Evolutionary conservation across 352 stramenopile genomes (phyloP).

Genomic region (Globisporangium solare): DNA sequence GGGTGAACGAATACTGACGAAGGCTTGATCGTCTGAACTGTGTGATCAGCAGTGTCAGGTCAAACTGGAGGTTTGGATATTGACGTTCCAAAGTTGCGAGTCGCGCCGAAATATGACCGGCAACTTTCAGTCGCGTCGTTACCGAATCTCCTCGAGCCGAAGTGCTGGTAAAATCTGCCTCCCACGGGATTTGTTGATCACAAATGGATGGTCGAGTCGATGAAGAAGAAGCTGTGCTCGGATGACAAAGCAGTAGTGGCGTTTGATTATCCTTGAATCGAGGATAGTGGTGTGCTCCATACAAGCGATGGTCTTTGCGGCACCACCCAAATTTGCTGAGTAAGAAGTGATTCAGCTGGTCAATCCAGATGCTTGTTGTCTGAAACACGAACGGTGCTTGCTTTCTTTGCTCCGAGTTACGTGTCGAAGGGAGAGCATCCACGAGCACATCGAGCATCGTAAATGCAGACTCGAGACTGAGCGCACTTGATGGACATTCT

Average conservation of each 20-base stretch:
- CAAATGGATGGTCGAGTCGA: conserved; percentile 7
- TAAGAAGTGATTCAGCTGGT: conserved; percentile 24
- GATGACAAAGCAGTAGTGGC: no score
- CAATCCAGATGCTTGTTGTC: conserved; percentile 21
- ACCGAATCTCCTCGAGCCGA: conserved; percentile 12
- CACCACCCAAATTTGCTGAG: conserved; percentile 13
- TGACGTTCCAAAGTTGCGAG: conserved; percentile 17
- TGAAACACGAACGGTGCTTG: conserved; percentile 9
- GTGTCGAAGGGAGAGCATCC: not conserved
- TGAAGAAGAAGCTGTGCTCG: not conserved
- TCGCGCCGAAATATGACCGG: conserved; percentile 22
- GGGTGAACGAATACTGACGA: not conserved
- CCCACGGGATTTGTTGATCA: conserved; percentile 16
- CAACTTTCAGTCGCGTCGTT: conserved; percentile 8
- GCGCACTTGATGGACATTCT: conserved; percentile 2
- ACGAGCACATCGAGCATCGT: conserved; percentile 34
- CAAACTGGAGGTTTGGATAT: conserved; percentile 24
- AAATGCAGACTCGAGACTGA: conserved; percentile 24
- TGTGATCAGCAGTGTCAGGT: conserved; percentile 21
- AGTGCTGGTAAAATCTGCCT: conserved; percentile 5
- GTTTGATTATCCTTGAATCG: not conserved
- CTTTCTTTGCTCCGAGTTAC: not conserved
- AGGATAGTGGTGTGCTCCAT: conserved; percentile 20
- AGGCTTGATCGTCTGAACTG: not conserved
- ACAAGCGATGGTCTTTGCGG: conserved; percentile 19